These are phyloP conservation scores for Chaetomium sp. DNA, from an alignment of 2,329 filamentous ascomycete genomes.

Conservation along the genomic window DNA sequence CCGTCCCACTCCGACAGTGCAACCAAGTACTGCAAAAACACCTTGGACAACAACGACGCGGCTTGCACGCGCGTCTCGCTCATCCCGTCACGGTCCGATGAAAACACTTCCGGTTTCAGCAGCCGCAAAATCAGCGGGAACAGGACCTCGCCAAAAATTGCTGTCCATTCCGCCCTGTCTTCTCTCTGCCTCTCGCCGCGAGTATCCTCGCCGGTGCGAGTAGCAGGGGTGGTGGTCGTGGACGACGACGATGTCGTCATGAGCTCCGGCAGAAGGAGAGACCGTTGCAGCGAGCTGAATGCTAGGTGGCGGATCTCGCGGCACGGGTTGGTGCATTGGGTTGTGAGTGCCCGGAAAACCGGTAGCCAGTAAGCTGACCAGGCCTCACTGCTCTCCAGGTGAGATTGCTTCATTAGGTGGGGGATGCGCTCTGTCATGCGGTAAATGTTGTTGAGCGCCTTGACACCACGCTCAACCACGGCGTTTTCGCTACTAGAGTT, in stretches of 20 bases:
- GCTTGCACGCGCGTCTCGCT: slow-evolving; percentile 89
- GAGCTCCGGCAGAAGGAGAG: slow-evolving; percentile 76
- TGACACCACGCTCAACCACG: slow-evolving; percentile 68
- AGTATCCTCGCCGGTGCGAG: no score
- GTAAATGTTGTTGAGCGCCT: slow-evolving; percentile 75
- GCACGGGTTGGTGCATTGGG: slow-evolving; percentile 90
- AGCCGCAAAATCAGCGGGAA: slow-evolving; percentile 85
- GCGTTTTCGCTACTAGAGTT: slow-evolving; percentile 54
- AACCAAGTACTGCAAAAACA: slow-evolving; percentile 89
- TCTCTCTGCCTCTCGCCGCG: slow-evolving; percentile 34
- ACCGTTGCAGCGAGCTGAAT: slow-evolving; percentile 77
- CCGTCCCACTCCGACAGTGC: slow-evolving; percentile 78
- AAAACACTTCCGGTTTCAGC: slow-evolving; percentile 90
- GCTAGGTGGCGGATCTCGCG: slow-evolving; percentile 87
- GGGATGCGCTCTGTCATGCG: slow-evolving; percentile 77
- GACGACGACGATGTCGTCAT: slow-evolving; percentile 47
- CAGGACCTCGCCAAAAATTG: slow-evolving; percentile 88
- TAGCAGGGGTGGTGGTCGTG: no score
- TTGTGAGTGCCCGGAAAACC: slow-evolving; percentile 80
- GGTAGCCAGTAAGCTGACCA: slow-evolving; percentile 98
- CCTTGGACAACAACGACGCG: slow-evolving; percentile 85
- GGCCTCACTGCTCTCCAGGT: slow-evolving; percentile 82
- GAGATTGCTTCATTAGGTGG: slow-evolving; percentile 82
- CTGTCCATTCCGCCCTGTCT: slow-evolving; percentile 78
- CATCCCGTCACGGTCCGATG: slow-evolving; percentile 87